Evolutionary conservation across 139 green algal species (phyloP).

Genomic region (Micromonas pusilla): DNA sequence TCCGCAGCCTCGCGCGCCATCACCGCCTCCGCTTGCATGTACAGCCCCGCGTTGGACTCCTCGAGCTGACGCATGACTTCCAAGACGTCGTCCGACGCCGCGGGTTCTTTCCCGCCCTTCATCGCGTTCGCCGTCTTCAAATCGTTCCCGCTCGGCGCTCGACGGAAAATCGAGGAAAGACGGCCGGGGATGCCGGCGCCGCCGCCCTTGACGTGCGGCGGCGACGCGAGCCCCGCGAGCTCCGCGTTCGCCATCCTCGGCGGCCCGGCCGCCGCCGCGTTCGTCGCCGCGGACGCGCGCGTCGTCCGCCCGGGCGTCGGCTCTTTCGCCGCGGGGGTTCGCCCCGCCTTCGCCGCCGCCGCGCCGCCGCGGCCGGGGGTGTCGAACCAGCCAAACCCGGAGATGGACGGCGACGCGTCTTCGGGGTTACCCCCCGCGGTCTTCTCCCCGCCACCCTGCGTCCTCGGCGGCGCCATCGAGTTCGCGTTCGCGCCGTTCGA

Average conservation of each 20-base stretch:
- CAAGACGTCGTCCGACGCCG: not conserved
- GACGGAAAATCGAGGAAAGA: not conserved
- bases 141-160: not conserved
- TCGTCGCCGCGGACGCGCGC: not conserved
- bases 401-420: not conserved
- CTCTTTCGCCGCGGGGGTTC: too few species aligned
- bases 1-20: too few species aligned
- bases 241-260: not conserved
- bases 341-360: too few species aligned
- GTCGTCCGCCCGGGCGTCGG: not conserved
- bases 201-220: not conserved
- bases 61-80: not conserved
- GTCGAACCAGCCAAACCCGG: not conserved
- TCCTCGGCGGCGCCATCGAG: not conserved
- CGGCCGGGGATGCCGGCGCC: not conserved
- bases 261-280: too few species aligned
- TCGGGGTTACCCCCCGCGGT: too few species aligned
- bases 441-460: too few species aligned
- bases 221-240: not conserved
- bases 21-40: not conserved
- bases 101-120: not conserved
- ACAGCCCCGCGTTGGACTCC: not conserved
- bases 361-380: too few species aligned
- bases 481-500: too few species aligned
- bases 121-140: not conserved